These are phyloP conservation scores for Petunia hybrid DNA, from an alignment of 305 asterid species.

Conservation along the genomic window DNA sequence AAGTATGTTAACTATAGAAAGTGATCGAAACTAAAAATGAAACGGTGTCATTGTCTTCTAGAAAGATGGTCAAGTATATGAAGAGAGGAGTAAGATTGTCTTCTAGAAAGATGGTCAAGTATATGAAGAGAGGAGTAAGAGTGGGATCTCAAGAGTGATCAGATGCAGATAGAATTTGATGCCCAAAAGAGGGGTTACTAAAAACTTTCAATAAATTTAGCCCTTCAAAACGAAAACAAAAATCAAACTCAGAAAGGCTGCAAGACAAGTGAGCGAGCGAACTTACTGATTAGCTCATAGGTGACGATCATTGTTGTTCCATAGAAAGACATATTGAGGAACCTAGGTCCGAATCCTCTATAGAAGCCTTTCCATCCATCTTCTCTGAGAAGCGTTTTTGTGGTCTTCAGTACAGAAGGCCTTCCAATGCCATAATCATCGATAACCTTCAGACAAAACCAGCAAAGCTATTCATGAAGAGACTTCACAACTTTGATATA, in stretches of 20 bases:
- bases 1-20: background rate
- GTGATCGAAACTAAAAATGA: too few relatives aligned
- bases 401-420: conserved; percentile 80
- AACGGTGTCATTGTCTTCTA: too few relatives aligned
- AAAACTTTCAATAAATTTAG: too few relatives aligned
- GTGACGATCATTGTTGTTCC: conserved; percentile 98
- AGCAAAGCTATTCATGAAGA: background rate
- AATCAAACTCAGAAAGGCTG: background rate
- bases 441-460: conserved; percentile 61
- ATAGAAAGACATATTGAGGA: conserved; percentile 84
- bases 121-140: background rate
- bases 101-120: too few relatives aligned
- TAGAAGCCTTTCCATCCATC: conserved; percentile 95
- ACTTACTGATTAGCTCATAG: conserved; percentile 85
- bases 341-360: conserved; percentile 90
- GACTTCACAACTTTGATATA: background rate
- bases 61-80: too few relatives aligned
- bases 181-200: background rate
- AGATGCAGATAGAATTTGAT: background rate
- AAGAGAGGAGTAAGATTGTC: background rate
- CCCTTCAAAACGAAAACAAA: background rate
- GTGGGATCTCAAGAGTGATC: background rate
- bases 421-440: conserved; percentile 89
- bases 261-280: background rate
- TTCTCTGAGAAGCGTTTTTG: conserved; percentile 69